Evolutionary conservation across 352 stramenopile species (phyloP).

Genomic region (Lagenidium sp.): DNA sequence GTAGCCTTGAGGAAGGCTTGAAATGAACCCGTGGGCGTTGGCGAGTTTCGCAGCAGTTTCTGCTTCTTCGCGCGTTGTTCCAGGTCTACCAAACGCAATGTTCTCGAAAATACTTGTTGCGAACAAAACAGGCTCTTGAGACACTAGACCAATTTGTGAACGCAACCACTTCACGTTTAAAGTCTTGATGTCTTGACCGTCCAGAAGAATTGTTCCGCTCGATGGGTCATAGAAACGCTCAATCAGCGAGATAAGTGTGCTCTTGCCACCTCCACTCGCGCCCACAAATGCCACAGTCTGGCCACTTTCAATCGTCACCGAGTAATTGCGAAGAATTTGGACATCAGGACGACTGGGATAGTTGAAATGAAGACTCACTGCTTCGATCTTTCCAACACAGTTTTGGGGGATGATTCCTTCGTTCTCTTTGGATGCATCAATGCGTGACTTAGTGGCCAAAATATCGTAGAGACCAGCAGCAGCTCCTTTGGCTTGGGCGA

Average conservation of each 20-base stretch:
- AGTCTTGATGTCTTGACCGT: constrained; percentile 46
- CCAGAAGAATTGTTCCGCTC: constrained; percentile 45
- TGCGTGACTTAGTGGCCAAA: constrained; percentile 32
- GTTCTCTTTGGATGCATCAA: constrained; percentile 25
- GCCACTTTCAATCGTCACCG: constrained; percentile 41
- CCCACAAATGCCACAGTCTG: constrained; percentile 11
- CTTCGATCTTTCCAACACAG: constrained; percentile 25
- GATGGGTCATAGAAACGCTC: constrained; percentile 77
- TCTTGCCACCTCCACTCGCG: constrained; percentile 7
- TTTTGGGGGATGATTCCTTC: constrained; percentile 12
- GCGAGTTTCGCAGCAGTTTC: constrained; percentile 9
- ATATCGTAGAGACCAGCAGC: constrained; percentile 39
- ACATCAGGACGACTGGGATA: constrained; percentile 39
- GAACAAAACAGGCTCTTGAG: constrained; percentile 79
- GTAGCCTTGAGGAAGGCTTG: constrained; percentile 30
- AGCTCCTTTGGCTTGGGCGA: constrained; percentile 35
- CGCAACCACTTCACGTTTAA: constrained; percentile 40
- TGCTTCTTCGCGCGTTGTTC: constrained; percentile 1
- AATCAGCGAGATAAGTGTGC: constrained; percentile 27
- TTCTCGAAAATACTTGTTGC: constrained; percentile 70
- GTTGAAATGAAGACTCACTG: constrained; percentile 4
- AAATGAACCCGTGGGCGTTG: constrained; percentile 19
- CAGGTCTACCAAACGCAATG: constrained; percentile 32
- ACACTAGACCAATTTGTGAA: constrained; percentile 24
- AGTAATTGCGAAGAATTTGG: constrained; percentile 54